Evolutionary conservation across 768 basidiomycete genomes (phyloP), one percentile per base, ranked within the genome.

Genomic region (Kwoniella heveanensis): DNA sequence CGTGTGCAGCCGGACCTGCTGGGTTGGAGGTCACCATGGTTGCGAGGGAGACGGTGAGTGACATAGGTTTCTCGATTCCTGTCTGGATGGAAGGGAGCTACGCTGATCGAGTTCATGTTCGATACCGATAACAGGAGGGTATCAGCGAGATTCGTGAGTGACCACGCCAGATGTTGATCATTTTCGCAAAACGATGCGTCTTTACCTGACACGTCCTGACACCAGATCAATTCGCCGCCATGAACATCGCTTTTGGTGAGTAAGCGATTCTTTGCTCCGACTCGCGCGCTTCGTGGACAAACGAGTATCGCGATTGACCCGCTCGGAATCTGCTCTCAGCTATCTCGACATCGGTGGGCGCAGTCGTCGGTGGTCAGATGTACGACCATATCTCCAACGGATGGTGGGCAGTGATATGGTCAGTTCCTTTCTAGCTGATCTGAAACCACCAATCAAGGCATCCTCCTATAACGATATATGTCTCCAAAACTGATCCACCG

Each of bases 201-300:
- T 47, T 32, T n/a, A 52, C 60, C n/a, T 51, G 13, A 51, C 47
- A 21, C 52, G 15, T 29, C 21, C 12, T 25, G 32, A 3, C 39
- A 12, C 17, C 57, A 70, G 68, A 74, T 57, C 72, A 74, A 60
- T 72, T 74, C 52, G 70, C 70, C 2, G 73, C 64, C 19, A 72
- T 74, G 70, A 74, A 74, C 58, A 39, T 74, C 25, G 66, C 66
- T 0, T 74, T 67, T 47, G 57, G 67, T 57, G 29, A 64, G 65
- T 61, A 46, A 44, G 37, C 17, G 27, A 19, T 47, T 29, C 6
- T 37, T 8, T 39, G 19, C 24, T 26, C 48, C n/a, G 27, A 8
- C 25, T 9, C 19, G 22, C 27, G 21, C 21, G 32, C 32, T 7
- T 36, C 32, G 13, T 13, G 32, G 32, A 36, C 13, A 6, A 36